These are phyloP conservation scores for Zygoascus flipseniorum DNA, from an alignment of 805 yeast species.

Conservation along the genomic window DNA sequence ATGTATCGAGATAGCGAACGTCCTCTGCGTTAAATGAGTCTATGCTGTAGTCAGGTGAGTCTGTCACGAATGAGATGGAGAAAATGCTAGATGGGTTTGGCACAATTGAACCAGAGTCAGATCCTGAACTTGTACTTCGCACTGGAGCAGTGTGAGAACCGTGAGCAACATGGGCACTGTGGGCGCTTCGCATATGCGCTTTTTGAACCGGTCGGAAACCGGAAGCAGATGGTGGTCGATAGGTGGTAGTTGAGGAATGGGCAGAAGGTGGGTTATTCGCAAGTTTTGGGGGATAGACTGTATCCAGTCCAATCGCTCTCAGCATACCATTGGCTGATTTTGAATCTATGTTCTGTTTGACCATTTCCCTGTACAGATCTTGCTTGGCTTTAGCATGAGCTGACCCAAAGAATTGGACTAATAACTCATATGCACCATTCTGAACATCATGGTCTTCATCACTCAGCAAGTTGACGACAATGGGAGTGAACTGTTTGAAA, in stretches of 20 bases:
- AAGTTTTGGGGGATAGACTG: background rate
- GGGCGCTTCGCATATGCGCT: slow-evolving; percentile 2
- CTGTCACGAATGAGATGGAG: slow-evolving; percentile 15
- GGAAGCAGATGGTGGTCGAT: background rate
- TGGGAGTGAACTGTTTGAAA: slow-evolving; percentile 27
- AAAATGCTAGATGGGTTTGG: background rate
- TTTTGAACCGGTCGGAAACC: background rate
- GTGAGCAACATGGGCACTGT: too few species aligned
- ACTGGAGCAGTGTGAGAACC: background rate
- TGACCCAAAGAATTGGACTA: slow-evolving; percentile 33
- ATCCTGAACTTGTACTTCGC: slow-evolving; percentile 5
- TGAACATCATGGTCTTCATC: slow-evolving; percentile 21
- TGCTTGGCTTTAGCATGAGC: slow-evolving; percentile 33
- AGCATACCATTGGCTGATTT: slow-evolving; percentile 22
- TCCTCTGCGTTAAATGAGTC: slow-evolving; percentile 34
- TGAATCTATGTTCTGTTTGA: slow-evolving; percentile 27
- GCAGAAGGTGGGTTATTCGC: background rate
- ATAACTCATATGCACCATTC: slow-evolving; percentile 22
- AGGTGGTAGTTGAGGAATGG: background rate
- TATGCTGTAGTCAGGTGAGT: slow-evolving; percentile 27
- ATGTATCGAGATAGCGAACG: slow-evolving; percentile 23
- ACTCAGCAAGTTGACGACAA: slow-evolving; percentile 23
- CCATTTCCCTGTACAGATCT: slow-evolving; percentile 38
- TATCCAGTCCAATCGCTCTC: slow-evolving; percentile 25
- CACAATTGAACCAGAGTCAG: background rate